Evolutionary conservation across 768 basidiomycete species (phyloP), one percentile per base, ranked within the genome.

Genomic region (Lyophyllum shimeji): DNA sequence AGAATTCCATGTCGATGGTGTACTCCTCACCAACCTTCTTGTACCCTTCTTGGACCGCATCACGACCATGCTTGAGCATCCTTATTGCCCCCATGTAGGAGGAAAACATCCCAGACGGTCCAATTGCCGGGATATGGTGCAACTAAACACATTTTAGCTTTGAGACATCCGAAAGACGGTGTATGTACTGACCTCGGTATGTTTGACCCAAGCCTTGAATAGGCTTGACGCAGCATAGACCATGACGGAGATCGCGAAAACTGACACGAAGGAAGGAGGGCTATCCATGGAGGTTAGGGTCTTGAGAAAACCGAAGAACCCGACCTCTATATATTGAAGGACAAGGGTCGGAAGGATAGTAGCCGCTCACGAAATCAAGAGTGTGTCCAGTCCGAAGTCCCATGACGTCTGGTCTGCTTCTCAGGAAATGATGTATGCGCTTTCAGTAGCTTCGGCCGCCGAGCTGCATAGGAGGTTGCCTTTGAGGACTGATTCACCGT

Each of bases 61-160:
- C 31, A 20, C 31, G 27, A 20, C 21, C 48, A 37, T 71, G 59
- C 6, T 55, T 45, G 29, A 71, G 37, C 34, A 56, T 71, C 12
- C 59, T 57, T 8, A 64, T 43, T 5, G 67, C 74, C 1, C 68
- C 66, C 5, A 65, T 24, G 47, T 70, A 74, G 0, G 75, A 74
- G 3, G 68, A 57, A 17, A 74, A 20, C 1, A 64, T 57, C 9
- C 67, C 69, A 18, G 70, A 65, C 2, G 62, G 65, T 13, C 74
- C 73, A 18, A 74, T 50, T 7, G 70, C 61, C 5, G 74, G 74
- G 31, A 76, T 69, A n/a, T 52, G 43, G 25, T 47, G 51, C 43
- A 67, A 45, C 66, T 67, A 39, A 33, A 54, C 24, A 12, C 9
- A 29, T 29, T 5, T 29, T 29, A 40, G 15, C 23, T n/a, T 47